Base-by-base conservation (phyloP, 2,329 filamentous ascomycete genomes). In the Aspergillus vadensis region DNA sequence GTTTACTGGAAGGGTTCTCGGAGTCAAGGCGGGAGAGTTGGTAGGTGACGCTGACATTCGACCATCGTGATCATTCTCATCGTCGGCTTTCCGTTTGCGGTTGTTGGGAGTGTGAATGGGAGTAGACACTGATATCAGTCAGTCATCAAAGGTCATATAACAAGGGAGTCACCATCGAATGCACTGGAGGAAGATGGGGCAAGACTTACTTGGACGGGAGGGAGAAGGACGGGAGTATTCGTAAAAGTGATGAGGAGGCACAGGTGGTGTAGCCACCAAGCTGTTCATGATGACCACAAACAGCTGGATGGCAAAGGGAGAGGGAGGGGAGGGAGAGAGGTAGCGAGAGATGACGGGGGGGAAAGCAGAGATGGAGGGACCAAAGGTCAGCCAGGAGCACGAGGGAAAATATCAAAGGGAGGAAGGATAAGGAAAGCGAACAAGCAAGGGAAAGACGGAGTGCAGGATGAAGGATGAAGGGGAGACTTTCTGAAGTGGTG, bases 41-140 rank as follows among this genome's bases (percentile, higher is more conserved):
- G 86, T 85, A 6, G 94, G 93, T 39, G 94, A 97, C 70, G 94
- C 88, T 61, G 90, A 92, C 91, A 98, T 97, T 72, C 92, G 91
- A 74, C 93, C 90, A 73, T 89, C 88, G 65, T 84, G 76, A 68
- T 86, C 85, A 65, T 78, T 77, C 70, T 88, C 86, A 68, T 88
- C 86, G 59, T 94, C 91, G 71, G 91, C 92, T 83, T 98, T 98
- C 78, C 95, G 89, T 83, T 98, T 98, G 67, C 86, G 82, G 70
- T 77, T 79, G 70, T 69, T 70, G 69, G 77, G 73, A 67, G 74
- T 70, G 70, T 76, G 74, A 56, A 71, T 72, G 65, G 75, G 74
- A 65, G 73, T 77, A 66, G 74, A 74, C 71, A 76, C 72, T 77
- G 63, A 27, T 55, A 59, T 71, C 47, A 67, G 69, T 64, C 56